Evolutionary conservation across 805 yeast species (phyloP).

Genomic region (Teunomyces barrocoloradensis): DNA sequence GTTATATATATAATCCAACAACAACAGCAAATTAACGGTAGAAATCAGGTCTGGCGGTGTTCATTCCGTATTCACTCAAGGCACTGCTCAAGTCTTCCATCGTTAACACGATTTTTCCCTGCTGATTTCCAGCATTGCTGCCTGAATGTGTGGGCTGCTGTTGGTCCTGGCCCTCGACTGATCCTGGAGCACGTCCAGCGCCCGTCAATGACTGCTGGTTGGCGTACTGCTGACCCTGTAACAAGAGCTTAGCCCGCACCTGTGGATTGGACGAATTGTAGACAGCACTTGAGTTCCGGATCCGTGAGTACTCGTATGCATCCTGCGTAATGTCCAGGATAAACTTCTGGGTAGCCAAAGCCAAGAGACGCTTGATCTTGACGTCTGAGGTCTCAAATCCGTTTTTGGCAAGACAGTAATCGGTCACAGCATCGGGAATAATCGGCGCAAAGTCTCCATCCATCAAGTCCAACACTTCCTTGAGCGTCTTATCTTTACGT

Average conservation of each 20-base stretch:
- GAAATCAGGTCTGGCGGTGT: conserved; percentile 88
- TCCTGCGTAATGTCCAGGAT: conserved; percentile 92
- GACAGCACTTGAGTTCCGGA: conserved; percentile 85
- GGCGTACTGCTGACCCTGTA: conserved; percentile 60
- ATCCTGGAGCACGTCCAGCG: conserved; percentile 22
- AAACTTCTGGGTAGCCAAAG: conserved; percentile 95
- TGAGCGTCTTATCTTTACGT: conserved; percentile 75
- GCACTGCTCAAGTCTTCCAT: conserved; percentile 94
- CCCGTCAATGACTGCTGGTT: conserved; percentile 30
- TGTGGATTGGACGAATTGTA: conserved; percentile 83
- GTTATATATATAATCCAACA: neutral
- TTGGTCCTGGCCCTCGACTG: conserved; percentile 31
- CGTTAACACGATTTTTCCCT: conserved; percentile 81
- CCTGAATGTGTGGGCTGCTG: conserved; percentile 32
- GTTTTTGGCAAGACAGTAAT: conserved; percentile 80
- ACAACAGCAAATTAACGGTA: conserved; percentile 53
- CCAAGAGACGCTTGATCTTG: conserved; percentile 73
- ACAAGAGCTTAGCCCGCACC: conserved; percentile 73
- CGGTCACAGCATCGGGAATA: conserved; percentile 95
- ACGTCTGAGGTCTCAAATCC: conserved; percentile 81
- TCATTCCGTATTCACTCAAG: conserved; percentile 86
- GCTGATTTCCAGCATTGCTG: conserved; percentile 49
- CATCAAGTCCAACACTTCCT: conserved; percentile 83
- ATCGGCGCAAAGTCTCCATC: conserved; percentile 82
- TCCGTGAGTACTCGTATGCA: conserved; percentile 92